Evolutionary conservation across 2,329 filamentous ascomycete species (phyloP).

Genomic region (Fusarium staphyleae): DNA sequence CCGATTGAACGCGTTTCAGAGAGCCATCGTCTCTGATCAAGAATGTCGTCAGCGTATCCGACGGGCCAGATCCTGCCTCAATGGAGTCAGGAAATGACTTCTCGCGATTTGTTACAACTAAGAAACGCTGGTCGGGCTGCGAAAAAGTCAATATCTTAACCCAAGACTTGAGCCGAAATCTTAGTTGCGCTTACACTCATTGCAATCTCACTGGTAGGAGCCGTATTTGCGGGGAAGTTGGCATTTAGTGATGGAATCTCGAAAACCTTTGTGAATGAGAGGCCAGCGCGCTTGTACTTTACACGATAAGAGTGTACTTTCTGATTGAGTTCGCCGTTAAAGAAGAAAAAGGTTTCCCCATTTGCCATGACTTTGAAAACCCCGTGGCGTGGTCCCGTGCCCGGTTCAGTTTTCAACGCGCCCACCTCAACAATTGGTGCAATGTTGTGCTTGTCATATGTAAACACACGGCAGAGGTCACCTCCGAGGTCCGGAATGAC

Average conservation of each 20-base stretch:
- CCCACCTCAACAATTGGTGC: conserved; percentile 31
- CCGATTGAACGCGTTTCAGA: conserved; percentile 26
- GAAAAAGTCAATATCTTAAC: background rate
- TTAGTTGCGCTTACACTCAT: conserved; percentile 28
- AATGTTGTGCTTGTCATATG: conserved; percentile 32
- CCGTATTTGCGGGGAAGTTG: conserved; percentile 24
- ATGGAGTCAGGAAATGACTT: conserved; percentile 24
- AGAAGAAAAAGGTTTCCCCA: conserved; percentile 37
- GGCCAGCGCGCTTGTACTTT: conserved; percentile 16
- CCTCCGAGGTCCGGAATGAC: conserved; percentile 36
- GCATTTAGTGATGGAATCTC: conserved; percentile 31
- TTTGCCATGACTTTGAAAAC: conserved; percentile 33
- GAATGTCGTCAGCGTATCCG: conserved; percentile 35
- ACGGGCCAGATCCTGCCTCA: conserved; percentile 21
- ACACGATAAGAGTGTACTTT: conserved; percentile 39
- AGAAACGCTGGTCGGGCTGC: conserved; percentile 33
- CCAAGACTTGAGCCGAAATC: too few relatives aligned
- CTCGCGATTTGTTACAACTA: conserved; percentile 36
- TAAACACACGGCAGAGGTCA: conserved; percentile 29
- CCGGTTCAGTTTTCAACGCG: conserved; percentile 15
- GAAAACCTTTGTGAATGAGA: conserved; percentile 35
- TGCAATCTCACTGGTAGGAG: conserved; percentile 36
- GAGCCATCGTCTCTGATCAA: conserved; percentile 30
- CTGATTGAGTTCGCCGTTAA: conserved; percentile 35
- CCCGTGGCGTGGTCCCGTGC: conserved; percentile 33